Evolutionary conservation across 345 rosid species (phyloP), one percentile per base, ranked within the genome.

Genomic region (Raphanus sativus): DNA sequence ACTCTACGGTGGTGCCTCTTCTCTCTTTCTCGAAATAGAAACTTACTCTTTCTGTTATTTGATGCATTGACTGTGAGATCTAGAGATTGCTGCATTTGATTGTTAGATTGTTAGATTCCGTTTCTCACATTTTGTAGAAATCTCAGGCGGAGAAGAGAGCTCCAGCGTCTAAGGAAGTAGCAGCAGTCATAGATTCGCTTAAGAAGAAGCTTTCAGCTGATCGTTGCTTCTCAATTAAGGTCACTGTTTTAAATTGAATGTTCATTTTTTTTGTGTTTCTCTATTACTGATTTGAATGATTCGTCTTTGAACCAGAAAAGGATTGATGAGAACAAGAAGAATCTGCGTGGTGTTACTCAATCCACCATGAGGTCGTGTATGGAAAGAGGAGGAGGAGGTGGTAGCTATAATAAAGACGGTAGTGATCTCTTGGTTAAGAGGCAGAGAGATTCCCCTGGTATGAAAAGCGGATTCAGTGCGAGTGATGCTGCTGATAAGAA

Each of bases 151-250:
- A 75, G 55, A 87, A 82, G 45, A 75, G 64, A 21, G 72, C 65
- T 65, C 28, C 77, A 45, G 67, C 72, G 76, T 61, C 63, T 26
- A 82, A 84, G 85, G 92, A 89, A 72, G 75, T 91, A 65, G 68
- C 76, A 34, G 81, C 62, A 10, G 89, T 90, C 21, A 89, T 93
- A 64, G 96, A 93, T 52, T 78, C 84, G 30, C 76, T 87, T 26
- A 91, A 91, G 82, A 85, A 82, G 83, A 86, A 89, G 82, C 86
- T 91, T 71, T 86, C 84, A 24, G 93, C 85, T 34, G 88, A 89
- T 75, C 83, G 92, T 6, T 82, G 85, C 75, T 61, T 88, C 83
- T 83, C 67, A 42, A 77, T 93, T 68, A 84, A 85, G 98, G 99
- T 95, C 38, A 4, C 52, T 61, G 28, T 67, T 33, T 33, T 0